Evolutionary conservation across 2,329 filamentous ascomycete genomes (phyloP), one percentile per base, ranked within the genome.

Genomic region (Paecilomyces sp.): DNA sequence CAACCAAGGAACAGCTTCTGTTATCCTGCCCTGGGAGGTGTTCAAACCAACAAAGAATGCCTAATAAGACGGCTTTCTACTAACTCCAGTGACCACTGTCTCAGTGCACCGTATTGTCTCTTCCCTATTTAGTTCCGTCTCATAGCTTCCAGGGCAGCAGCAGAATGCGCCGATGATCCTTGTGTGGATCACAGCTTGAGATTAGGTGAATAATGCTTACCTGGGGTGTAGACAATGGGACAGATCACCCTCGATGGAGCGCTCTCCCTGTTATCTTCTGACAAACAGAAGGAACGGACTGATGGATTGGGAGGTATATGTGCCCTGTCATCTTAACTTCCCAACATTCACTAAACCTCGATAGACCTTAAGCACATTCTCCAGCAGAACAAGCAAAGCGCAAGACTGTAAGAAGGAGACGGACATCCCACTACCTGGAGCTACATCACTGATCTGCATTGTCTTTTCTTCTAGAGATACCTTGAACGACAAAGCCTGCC

Each of bases 401-500:
- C 71, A 25, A 74, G 69, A 59, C 63, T 77, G 74, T 77, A 71
- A 64, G 70, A 54, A 34, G 28, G 57, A 53, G 30, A 53, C 6
- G 22, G n/a, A 33, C 9, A 58, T 58, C 54, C 61, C 28, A 24
- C 51, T 31, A 18, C 54, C 15, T 22, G 7, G 56, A 15, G 15
- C 34, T 47, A 54, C 25, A 13, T 53, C 25, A 58, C 64, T 69
- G 57, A 68, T 59, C 24, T n/a, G 8, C 47, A 59, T 51, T 18
- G 25, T 30, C 24, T 53, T 56, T 54, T 59, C 56, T 64, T 59
- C 56, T 64, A 76, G 75, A 62, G 73, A 78, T 34, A 68, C 70
- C 5, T 78, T 96, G 34, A 83, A 83, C 54, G 91, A 96, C 70
- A 90, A 89, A 70, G 83, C 84, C n/a, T 96, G 90, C 65, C 88